Conservation (phyloP, 257 asterid genomes). For the Solanum medicagineum region DNA sequence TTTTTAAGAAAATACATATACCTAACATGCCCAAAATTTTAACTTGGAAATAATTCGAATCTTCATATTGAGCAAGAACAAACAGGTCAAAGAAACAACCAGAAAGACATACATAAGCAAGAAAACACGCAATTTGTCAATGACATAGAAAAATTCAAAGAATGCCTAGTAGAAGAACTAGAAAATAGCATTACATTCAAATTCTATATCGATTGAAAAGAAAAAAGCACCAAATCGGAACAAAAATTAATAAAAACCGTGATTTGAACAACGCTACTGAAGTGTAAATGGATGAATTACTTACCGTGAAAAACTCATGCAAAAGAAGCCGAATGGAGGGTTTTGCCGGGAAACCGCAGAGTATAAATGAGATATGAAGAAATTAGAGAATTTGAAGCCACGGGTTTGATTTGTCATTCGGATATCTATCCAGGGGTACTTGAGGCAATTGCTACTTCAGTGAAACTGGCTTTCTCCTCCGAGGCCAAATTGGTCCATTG, state of each 20-base stretch:
- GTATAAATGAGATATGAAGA: not conserved
- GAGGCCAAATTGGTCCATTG: no score
- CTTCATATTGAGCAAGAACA: not conserved
- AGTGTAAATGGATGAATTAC: not conserved
- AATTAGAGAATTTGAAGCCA: not conserved
- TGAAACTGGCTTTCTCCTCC: no score
- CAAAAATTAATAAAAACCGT: not conserved
- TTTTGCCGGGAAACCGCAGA: constrained; percentile 1
- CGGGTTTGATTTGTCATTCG: not conserved
- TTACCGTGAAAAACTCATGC: not conserved
- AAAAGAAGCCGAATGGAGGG: not conserved
- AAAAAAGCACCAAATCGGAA: not conserved
- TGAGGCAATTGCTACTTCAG: not conserved
- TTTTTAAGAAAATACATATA: not conserved
- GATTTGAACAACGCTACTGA: not conserved
- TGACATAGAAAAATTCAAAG: not conserved
- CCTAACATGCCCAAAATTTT: not conserved
- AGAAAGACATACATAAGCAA: not conserved
- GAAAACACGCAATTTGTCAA: not conserved
- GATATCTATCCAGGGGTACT: not conserved
- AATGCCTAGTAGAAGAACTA: not conserved
- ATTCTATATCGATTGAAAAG: not conserved
- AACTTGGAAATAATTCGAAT: not conserved
- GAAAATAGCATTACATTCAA: not conserved
- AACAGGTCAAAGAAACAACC: not conserved